Evolutionary conservation across 192 early-diverging fungal genomes (phyloP).

Genomic region (Backusella tuberculispora): DNA sequence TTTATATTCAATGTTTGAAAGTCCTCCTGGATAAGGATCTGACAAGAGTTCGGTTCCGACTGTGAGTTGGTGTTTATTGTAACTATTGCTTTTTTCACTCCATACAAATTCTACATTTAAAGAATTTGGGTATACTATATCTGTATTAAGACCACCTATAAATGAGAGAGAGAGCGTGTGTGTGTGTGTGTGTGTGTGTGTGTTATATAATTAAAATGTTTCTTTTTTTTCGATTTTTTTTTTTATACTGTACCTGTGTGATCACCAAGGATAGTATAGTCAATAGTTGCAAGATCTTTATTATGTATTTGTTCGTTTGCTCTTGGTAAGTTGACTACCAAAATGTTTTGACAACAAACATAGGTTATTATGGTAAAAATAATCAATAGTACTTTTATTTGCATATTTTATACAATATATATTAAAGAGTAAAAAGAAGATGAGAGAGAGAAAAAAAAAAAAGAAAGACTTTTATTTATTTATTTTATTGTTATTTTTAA

Average conservation of each 20-base stretch:
- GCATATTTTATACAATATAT: not conserved
- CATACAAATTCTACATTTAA: slow-evolving; percentile 14
- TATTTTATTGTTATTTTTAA: slow-evolving; percentile 4
- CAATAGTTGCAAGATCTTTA: slow-evolving; percentile 11
- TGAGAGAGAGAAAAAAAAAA: not conserved
- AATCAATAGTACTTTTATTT: not conserved
- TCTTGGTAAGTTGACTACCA: slow-evolving; percentile 10
- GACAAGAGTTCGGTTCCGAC: not conserved
- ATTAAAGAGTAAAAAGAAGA: slow-evolving; percentile 15
- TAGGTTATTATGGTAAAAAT: not conserved
- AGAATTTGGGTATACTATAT: slow-evolving; percentile 13
- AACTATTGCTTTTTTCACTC: not conserved
- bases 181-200: no score
- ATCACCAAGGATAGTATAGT: slow-evolving; percentile 24
- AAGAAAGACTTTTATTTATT: slow-evolving; percentile 7
- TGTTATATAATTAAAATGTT: not conserved
- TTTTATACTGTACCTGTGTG: slow-evolving; percentile 19
- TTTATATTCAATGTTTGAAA: slow-evolving; percentile 15
- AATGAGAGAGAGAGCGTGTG: no score
- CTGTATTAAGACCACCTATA: not conserved
- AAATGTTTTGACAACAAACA: slow-evolving; percentile 13
- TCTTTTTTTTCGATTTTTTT: no score
- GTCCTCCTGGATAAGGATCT: slow-evolving; percentile 13
- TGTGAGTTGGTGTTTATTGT: not conserved
- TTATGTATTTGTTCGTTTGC: not conserved